These are phyloP conservation scores for Glycyrrhiza uralensis DNA, from an alignment of 306 rosid species.

Conservation along the genomic window DNA sequence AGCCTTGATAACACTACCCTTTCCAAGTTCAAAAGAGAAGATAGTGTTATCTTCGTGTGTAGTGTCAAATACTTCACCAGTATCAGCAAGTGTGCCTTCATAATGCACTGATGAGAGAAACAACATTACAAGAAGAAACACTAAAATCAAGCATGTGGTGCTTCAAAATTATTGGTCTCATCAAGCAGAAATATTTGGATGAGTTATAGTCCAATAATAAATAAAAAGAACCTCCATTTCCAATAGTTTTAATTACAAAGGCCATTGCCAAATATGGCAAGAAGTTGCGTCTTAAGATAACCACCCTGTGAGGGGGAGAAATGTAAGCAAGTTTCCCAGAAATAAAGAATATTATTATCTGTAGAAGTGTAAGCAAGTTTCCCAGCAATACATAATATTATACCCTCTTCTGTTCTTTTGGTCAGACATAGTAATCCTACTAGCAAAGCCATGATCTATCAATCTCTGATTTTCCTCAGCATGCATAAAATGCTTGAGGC, in stretches of 20 bases:
- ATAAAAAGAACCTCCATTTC: neutral
- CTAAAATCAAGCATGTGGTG: neutral
- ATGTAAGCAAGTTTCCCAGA: neutral
- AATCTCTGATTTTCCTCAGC: neutral
- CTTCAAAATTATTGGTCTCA: neutral
- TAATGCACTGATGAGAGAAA: constrained; percentile 70
- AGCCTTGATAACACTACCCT: constrained; percentile 85
- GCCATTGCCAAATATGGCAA: neutral
- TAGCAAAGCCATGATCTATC: neutral
- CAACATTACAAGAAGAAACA: neutral
- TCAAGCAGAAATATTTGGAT: neutral
- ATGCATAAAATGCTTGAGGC: neutral
- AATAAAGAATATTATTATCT: neutral
- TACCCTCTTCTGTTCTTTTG: neutral
- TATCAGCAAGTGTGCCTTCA: constrained; percentile 78
- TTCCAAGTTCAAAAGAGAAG: constrained; percentile 94
- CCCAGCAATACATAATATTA: too few species aligned
- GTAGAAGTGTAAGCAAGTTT: neutral
- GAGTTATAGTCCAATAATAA: neutral
- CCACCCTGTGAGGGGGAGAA: neutral
- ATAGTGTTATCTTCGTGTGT: constrained; percentile 87
- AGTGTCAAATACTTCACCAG: constrained; percentile 86
- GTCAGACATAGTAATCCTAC: neutral
- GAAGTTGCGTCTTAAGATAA: neutral
- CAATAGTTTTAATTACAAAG: neutral